Conservation (phyloP, 202 grass and related monocot genomes). For the Schoenoplectus triqueter region DNA sequence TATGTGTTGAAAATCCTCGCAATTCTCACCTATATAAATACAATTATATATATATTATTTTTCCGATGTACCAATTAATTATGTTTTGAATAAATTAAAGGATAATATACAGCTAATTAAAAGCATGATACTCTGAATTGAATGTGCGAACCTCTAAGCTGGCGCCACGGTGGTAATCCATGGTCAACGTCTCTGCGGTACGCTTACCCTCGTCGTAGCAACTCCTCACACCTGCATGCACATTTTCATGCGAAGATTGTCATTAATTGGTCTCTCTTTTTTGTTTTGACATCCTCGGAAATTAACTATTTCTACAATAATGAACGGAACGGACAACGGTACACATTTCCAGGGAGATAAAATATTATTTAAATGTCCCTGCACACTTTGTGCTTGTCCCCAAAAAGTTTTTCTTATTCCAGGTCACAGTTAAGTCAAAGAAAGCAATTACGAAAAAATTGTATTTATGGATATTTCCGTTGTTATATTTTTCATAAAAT, state of each 20-base stretch:
- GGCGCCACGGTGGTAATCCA: slow-evolving; percentile 96
- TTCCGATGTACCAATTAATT: neutral
- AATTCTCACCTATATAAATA: slow-evolving; percentile 69
- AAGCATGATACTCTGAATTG: neutral
- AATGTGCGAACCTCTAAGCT: slow-evolving; percentile 61
- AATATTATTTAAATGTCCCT: neutral
- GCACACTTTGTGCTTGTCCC: neutral
- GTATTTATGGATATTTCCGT: neutral
- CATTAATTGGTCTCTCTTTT: neutral
- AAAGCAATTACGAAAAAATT: neutral
- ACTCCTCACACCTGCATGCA: slow-evolving; percentile 66
- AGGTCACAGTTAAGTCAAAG: neutral
- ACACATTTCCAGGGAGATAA: slow-evolving; percentile 29
- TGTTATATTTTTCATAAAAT: neutral
- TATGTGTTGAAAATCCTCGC: slow-evolving; percentile 98
- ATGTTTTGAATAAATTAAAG: neutral
- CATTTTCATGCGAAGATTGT: neutral
- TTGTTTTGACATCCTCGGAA: slow-evolving; percentile 14
- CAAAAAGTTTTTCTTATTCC: neutral
- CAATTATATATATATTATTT: neutral
- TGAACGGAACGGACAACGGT: neutral
- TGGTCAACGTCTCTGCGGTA: slow-evolving; percentile 92
- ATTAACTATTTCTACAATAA: neutral
- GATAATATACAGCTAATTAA: neutral
- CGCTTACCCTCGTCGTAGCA: slow-evolving; percentile 98